A percentile compares a stretch with the other conserved stretches of the same genome.
These are phyloP conservation scores for Metschnikowia anglica DNA, from an alignment of 805 yeast species.

Conservation along the genomic window DNA sequence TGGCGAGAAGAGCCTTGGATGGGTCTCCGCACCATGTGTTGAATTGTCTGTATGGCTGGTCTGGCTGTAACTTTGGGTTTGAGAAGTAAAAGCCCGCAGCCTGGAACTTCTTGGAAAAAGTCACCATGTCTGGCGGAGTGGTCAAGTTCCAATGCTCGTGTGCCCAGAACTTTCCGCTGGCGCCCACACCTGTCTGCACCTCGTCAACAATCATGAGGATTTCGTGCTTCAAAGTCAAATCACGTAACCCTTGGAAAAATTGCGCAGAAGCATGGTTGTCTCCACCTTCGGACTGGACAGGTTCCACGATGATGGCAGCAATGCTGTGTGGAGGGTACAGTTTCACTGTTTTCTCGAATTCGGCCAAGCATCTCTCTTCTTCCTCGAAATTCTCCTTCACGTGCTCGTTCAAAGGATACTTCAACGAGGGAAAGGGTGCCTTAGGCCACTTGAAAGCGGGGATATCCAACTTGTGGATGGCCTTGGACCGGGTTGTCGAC, in stretches of 20 bases:
- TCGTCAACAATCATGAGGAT: slow-evolving; percentile 66
- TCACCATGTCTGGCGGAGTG: slow-evolving; percentile 65
- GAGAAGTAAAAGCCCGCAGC: slow-evolving; percentile 70
- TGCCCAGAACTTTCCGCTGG: slow-evolving; percentile 71
- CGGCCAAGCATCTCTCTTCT: slow-evolving; percentile 48
- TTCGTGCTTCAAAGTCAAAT: slow-evolving; percentile 54
- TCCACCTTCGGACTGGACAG: slow-evolving; percentile 75
- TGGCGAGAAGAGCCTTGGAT: slow-evolving; percentile 63
- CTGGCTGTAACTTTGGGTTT: slow-evolving; percentile 58
- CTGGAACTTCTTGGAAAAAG: slow-evolving; percentile 72
- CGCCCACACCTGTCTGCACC: slow-evolving; percentile 75
- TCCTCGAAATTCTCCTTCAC: slow-evolving; percentile 44
- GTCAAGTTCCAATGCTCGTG: slow-evolving; percentile 66
- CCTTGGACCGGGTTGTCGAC: slow-evolving; percentile 56
- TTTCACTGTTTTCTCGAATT: slow-evolving; percentile 38
- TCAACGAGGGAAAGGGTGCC: slow-evolving; percentile 46
- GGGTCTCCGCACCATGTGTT: slow-evolving; percentile 83
- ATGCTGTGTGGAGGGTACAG: slow-evolving; percentile 40
- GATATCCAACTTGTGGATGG: slow-evolving; percentile 56
- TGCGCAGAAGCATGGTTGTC: slow-evolving; percentile 66
- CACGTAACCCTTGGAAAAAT: slow-evolving; percentile 64
- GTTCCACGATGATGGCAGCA: slow-evolving; percentile 57
- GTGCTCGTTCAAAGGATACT: slow-evolving; percentile 40
- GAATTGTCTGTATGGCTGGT: slow-evolving; percentile 65
- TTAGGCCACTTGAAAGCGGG: slow-evolving; percentile 63